Evolutionary conservation across 1,139 yeast genomes (phyloP), one percentile per base, ranked within the genome.

Genomic region (Magnusiomyces ingens): DNA sequence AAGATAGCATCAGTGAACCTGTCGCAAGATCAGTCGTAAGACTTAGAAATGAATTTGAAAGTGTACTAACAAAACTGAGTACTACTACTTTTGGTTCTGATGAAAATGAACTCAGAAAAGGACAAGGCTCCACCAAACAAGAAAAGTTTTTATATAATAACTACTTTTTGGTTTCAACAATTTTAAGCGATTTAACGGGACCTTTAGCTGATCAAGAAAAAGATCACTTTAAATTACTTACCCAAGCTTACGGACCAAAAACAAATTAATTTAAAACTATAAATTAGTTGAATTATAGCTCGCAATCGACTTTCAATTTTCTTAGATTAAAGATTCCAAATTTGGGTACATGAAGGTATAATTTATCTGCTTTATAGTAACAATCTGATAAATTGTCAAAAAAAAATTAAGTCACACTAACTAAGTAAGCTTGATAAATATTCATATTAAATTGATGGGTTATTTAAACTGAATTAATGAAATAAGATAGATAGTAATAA

Each of bases 141-240:
- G 95, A 87, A 62, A 71, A 80, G 48, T 89, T 91, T 65, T 72
- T 91, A 54, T 85, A 81, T 64, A 85, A 85, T 60, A 93, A 93
- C 64, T 91, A 87, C 67, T 67, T 67, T 37, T 59, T 74, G 48
- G 70, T 73, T 42, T 60, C 67, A 11, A 70, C 76, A 0, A 64
- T 73, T 48, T 60, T 71, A 21, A 57, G 60, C 18, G 81, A 74
- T 41, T 70, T 74, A 15, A 75, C 75, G 26, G 79, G 81, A 43
- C 72, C 70, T 18, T 71, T 84, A 43, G 82, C 86, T 6, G 72
- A 71, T 22, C 80, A 76, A 48, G 85, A 84, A 60, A 74, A 78
- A 42, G 71, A 72, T 42, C 95, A 86, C 68, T 85, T 86, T 66
- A 74, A 75, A 57, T 64, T 75, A 54, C 71, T 86, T 36, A 79